Evolutionary conservation across 306 rosid species (phyloP), one percentile per base, ranked within the genome.

Genomic region (Amphicarpaea edgeworthii): DNA sequence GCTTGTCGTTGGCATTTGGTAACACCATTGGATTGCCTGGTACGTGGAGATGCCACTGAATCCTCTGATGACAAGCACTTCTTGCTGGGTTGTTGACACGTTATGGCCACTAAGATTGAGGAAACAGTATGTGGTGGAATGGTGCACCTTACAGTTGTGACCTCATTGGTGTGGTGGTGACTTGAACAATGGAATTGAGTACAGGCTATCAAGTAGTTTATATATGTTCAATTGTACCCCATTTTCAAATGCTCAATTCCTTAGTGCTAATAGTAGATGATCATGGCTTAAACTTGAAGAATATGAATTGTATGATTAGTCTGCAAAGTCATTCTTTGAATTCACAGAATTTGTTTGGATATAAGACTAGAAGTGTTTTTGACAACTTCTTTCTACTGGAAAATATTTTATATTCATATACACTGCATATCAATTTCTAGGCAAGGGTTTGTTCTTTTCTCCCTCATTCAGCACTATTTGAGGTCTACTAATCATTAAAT

Each of bases 71-170:
- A 7, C 41, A 21, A 38, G 37, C 57, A n/a, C 78, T 16, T 63
- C 30, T 60, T 60, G 38, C 53, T 42, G 74, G 45, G 61, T 53
- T 34, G 43, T 30, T 49, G 55, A 38, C 46, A 11, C 37, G 24
- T 59, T 47, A 26, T 43, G 10, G 16, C 69, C 40, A 55, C 62
- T 19, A 37, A 69, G 32, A 78, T 69, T 60, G 42, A 32, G 12
- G 71, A 59, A 47, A 14, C 17, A 6, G 28, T 46, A 58, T 58
- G 58, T 63, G 53, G 60, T 43, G 21, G 50, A 41, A 61, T 47
- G 78, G 65, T 40, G 61, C 73, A 54, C 38, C 57, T 24, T 63
- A 16, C 41, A 20, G 64, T 43, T 70, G 37, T 62, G 75, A 70
- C 55, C 66, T 68, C 53, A 28, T 51, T 43, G 20, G 21, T 32